These are phyloP conservation scores for Penicillium egyptiacum DNA, from an alignment of 495 filamentous ascomycete species.

Conservation along the genomic window DNA sequence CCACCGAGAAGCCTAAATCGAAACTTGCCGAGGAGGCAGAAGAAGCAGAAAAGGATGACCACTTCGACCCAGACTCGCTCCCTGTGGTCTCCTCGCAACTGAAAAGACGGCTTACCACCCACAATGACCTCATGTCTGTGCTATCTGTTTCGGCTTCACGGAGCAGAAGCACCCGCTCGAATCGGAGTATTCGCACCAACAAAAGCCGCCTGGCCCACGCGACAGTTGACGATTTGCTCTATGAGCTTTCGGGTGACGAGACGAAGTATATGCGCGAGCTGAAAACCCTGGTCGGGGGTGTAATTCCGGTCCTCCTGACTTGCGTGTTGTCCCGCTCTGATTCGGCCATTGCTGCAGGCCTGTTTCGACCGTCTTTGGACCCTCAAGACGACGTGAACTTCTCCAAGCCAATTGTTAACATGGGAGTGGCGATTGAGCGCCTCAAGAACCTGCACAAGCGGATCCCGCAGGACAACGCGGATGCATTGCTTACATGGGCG, in stretches of 20 bases:
- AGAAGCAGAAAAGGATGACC: constrained; percentile 41
- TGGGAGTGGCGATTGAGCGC: constrained; percentile 87
- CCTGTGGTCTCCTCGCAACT: constrained; percentile 47
- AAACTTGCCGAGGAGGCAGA: constrained; percentile 23
- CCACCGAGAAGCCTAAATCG: constrained; percentile 2
- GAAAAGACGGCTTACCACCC: constrained; percentile 80
- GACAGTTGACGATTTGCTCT: constrained; percentile 71
- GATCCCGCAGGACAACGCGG: constrained; percentile 68
- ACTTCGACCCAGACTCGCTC: constrained; percentile 46
- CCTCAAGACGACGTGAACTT: constrained; percentile 60
- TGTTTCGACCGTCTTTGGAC: constrained; percentile 60
- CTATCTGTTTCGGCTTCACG: constrained; percentile 72
- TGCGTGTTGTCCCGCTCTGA: constrained; percentile 78
- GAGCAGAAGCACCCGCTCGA: constrained; percentile 65
- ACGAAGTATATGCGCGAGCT: constrained; percentile 89
- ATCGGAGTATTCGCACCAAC: constrained; percentile 69
- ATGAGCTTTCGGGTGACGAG: constrained; percentile 82
- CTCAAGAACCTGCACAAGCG: constrained; percentile 76
- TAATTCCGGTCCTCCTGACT: constrained; percentile 87
- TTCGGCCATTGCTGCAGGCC: constrained; percentile 61
- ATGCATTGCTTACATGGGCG: constrained; percentile 77
- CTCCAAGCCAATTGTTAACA: constrained; percentile 87
- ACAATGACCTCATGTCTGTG: constrained; percentile 91
- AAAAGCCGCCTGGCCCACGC: constrained; percentile 64
- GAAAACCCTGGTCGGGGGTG: constrained; percentile 90